Evolutionary conservation across 371 early-diverging fungal species (phyloP), one percentile per base, ranked within the genome.

Genomic region (Mucor irregularis): DNA sequence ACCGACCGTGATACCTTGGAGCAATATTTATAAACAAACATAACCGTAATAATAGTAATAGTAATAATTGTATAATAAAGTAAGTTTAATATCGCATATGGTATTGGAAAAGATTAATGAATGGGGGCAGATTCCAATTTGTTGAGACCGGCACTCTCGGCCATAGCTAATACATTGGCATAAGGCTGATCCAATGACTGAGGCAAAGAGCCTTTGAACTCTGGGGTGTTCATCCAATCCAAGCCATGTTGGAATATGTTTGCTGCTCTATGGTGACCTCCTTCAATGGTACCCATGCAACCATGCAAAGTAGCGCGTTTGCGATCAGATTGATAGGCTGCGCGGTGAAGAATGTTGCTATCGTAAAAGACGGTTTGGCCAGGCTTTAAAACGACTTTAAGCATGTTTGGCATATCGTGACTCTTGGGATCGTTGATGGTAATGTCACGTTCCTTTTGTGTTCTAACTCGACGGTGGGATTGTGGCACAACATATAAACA

Each of bases 311-410:
- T 82, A 16, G 70, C 73, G 24, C 82, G 71, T 52, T 82, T 77
- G 22, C 54, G 56, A 24, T 62, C 46, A n/a, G 49, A 58, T 40
- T 64, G 54, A 48, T 82, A 82, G 13, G 71, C 63, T 56, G 80
- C 82, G 29, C 80, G 80, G 46, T 82, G 82, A 34, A 82, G 47
- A 40, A 82, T 79, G 53, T 82, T 82, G 49, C 76, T 82, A 57
- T 82, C 78, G 40, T 82, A 82, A 51, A 82, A 82, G n/a, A 82
- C 80, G 4, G 82, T 78, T 56, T 82, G 80, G n/a, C 82, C 82
- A 11, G 82, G 71, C 50, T 76, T 74, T 17, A 82, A 30, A 5
- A 47, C 55, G 2, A 82, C 78, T 24, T 62, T 69, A 3, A 80
- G 45, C 44, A 66, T 59, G 13, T 64, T 76, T 9, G 80, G 82